Evolutionary conservation across 2,329 filamentous ascomycete species (phyloP), one percentile per base, ranked within the genome.

Genomic region (Aureobasidium subglaciale): DNA sequence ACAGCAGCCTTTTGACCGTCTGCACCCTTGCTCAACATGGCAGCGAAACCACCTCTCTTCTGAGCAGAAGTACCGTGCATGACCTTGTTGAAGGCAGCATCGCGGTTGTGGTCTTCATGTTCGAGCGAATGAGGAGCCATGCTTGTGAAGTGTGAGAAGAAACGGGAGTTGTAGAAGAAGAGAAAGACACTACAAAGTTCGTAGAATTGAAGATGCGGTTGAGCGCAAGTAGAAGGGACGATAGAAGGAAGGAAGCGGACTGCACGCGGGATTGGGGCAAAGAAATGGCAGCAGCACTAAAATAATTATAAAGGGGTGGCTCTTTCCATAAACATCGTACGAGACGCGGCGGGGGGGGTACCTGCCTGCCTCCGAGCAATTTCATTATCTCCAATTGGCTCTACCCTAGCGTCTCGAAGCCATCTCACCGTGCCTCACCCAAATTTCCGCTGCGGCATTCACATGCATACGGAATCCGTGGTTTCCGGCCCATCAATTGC

Each of bases 21-120:
- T 67, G 79, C 76, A 71, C 93, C 86, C 78, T 99, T 99, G 70
- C 79, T 78, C 67, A 95, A 78, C 84, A 96, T 91, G 65, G 92
- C 88, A 64, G 82, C 76, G 65, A 96, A 81, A 87, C 81, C 58
- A 85, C 85, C 66, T 91, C 87, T 63, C 95, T 95, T 60, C 82
- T 81, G 62, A 84, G 82, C 73, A 83, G 92, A 67, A 84, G 84
- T 56, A 84, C 80, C 52, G 84, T 88, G 69, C 88, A 22, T 89
- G 85, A 65, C 87, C 87, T 68, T 86, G 84, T 95, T 97, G 97
- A 71, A 99, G 63, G 82, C 85, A 13, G 85, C 85, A 59, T 73
- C 71, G 34, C 68, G 64, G 29, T 68, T 68, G 37, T 64, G 61
- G 59, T 67, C 65, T 53, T 70, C 65, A 27, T 67, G 66, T 61